Evolutionary conservation across 768 basidiomycete genomes (phyloP).

Genomic region (Calocera viscosa): DNA sequence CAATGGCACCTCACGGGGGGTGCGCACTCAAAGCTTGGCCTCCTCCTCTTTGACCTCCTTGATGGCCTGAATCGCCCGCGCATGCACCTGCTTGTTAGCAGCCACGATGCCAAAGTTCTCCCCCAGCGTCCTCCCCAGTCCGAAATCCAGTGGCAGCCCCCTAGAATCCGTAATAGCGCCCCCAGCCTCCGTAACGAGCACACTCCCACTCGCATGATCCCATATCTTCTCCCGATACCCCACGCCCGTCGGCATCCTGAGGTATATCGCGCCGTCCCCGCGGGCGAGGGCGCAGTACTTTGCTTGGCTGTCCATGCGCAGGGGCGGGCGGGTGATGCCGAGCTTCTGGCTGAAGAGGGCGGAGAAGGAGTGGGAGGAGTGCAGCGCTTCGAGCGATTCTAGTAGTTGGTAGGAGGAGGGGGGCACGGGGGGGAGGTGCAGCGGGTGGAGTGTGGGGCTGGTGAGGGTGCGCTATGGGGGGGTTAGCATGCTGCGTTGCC

Average conservation of each 20-base stretch:
- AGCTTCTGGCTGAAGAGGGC: conserved; percentile 55
- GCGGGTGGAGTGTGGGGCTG: conserved; percentile 35
- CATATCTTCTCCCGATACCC: conserved; percentile 95
- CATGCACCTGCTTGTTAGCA: conserved; percentile 58
- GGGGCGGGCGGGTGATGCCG: conserved; percentile 49
- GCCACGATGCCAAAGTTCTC: conserved; percentile 83
- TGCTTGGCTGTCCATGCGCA: conserved; percentile 91
- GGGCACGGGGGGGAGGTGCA: conserved; percentile 43
- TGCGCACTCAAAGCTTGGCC: conserved; percentile 11
- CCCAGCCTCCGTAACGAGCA: conserved; percentile 81
- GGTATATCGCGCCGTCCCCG: conserved; percentile 73
- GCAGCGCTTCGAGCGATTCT: conserved; percentile 85
- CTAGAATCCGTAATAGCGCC: conserved; percentile 77
- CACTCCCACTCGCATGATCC: conserved; percentile 83
- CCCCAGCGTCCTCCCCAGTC: conserved; percentile 70
- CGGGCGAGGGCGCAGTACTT: conserved; percentile 82
- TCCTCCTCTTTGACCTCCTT: conserved; percentile 40
- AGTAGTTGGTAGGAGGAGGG: conserved; percentile 51
- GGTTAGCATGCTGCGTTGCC: too few relatives aligned
- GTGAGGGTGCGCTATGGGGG: conserved; percentile 40
- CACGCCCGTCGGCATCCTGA: conserved; percentile 63
- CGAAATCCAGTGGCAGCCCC: conserved; percentile 70
- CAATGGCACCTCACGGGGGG: background rate
- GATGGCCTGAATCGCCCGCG: conserved; percentile 59
- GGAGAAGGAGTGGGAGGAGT: conserved; percentile 81